Evolutionary conservation across 768 basidiomycete species (phyloP).

Genomic region (Hypholoma fasciculare): DNA sequence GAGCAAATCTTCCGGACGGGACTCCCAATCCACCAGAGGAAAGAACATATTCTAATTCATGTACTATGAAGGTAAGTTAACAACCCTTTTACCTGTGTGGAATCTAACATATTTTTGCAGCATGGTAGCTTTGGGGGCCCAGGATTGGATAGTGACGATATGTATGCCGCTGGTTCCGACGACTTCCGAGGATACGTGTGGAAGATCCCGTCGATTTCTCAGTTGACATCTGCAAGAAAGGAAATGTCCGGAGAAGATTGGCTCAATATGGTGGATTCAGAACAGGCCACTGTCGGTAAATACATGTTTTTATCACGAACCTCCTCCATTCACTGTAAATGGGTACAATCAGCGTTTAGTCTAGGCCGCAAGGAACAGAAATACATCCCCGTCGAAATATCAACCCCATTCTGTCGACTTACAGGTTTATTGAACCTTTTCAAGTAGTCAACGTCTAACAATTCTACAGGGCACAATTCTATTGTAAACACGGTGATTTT

Average conservation of each 20-base stretch:
- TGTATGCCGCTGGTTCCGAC: constrained; percentile 79
- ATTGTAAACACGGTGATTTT: constrained; percentile 76
- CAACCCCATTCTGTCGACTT: constrained; percentile 60
- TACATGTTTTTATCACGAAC: neutral
- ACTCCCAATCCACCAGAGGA: constrained; percentile 43
- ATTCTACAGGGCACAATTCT: constrained; percentile 60
- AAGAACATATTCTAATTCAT: constrained; percentile 66
- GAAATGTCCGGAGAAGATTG: constrained; percentile 49
- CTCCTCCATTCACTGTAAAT: neutral
- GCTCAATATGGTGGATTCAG: constrained; percentile 31
- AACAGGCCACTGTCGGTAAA: constrained; percentile 33
- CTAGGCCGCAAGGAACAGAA: constrained; percentile 37
- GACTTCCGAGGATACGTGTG: constrained; percentile 82
- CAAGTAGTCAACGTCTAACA: neutral
- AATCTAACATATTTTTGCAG: constrained; percentile 31
- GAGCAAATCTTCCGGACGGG: constrained; percentile 55
- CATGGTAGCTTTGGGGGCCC: constrained; percentile 77
- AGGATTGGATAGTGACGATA: constrained; percentile 49
- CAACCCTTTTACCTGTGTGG: neutral
- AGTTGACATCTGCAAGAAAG: constrained; percentile 44
- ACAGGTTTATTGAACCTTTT: constrained; percentile 38
- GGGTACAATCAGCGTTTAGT: constrained; percentile 22
- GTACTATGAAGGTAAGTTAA: constrained; percentile 74
- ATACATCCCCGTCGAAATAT: constrained; percentile 61
- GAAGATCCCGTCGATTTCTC: constrained; percentile 58